phyloP scores from a whole-genome alignment of 2,329 filamentous ascomycete genomes.

The Curvularia verruculosa region DNA sequence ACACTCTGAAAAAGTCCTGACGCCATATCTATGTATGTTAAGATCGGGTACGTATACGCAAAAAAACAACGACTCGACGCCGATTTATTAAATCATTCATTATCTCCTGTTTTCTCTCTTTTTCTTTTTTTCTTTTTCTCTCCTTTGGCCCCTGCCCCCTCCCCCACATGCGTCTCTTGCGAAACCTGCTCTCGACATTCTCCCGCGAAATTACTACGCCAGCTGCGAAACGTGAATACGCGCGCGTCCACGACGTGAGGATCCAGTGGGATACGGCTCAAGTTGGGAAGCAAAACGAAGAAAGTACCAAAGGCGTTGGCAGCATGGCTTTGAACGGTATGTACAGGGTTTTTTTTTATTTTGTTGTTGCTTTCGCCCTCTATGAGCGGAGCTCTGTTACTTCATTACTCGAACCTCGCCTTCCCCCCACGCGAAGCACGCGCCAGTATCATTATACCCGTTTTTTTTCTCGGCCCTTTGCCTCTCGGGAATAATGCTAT shows the following conservation, averaged over 20 bases:
- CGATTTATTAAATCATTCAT: no score
- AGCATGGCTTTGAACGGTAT: slow-evolving; percentile 19
- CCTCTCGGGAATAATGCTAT: no score
- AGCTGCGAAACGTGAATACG: slow-evolving; percentile 26
- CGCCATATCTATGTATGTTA: neutral
- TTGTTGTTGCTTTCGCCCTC: neutral
- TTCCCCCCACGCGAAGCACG: no score
- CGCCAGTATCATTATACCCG: no score
- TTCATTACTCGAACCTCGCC: no score
- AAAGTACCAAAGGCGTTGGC: slow-evolving; percentile 6
- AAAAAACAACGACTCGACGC: neutral
- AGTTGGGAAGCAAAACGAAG: neutral
- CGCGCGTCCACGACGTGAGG: slow-evolving; percentile 40
- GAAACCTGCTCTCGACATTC: no score
- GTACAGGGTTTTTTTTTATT: neutral
- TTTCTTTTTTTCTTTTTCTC: neutral
- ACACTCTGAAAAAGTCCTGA: neutral
- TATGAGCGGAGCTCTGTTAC: no score
- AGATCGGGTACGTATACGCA: neutral
- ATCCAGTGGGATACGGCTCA: slow-evolving; percentile 13
- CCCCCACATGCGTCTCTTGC: slow-evolving; percentile 13
- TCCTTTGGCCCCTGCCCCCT: no score
- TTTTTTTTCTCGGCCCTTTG: no score
- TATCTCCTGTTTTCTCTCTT: no score
- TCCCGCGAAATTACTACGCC: no score